These are phyloP conservation scores for Trypanosoma rangeli DNA, from an alignment of 208 protist genomes.

Conservation along the genomic window DNA sequence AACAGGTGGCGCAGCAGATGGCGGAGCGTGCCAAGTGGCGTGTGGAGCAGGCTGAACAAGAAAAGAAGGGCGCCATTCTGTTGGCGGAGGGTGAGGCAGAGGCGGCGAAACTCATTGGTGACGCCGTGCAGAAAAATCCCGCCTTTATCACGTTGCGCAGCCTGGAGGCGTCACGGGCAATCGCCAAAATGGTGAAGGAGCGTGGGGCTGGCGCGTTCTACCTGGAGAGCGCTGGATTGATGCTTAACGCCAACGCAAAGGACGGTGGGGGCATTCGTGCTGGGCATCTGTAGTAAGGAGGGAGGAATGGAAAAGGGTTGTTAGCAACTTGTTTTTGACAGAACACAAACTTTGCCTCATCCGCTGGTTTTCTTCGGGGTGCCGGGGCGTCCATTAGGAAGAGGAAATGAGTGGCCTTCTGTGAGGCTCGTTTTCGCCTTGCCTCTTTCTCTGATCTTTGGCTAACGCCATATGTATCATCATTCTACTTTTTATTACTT, in stretches of 20 bases:
- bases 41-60: constrained; percentile 94
- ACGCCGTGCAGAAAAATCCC: constrained; percentile 87
- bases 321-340: constrained; percentile 5
- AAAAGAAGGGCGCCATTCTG: constrained; percentile 93
- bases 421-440: background rate
- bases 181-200: constrained; percentile 82
- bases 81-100: constrained; percentile 94
- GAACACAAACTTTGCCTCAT: background rate
- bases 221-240: constrained; percentile 82
- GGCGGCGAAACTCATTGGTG: constrained; percentile 86
- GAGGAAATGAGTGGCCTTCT: background rate
- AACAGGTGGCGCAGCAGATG: constrained; percentile 97
- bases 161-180: constrained; percentile 91
- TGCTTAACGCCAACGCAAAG: constrained; percentile 43
- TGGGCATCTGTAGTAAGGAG: constrained; percentile 5
- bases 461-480: background rate
- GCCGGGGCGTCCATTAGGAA: background rate
- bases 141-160: constrained; percentile 93
- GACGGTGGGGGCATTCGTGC: constrained; percentile 25
- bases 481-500: constrained; percentile 3
- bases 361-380: background rate
- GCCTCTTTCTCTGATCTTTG: too few relatives aligned
- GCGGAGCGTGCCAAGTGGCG: constrained; percentile 94
- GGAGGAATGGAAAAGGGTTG: background rate
- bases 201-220: constrained; percentile 74